Evolutionary conservation across 2,329 filamentous ascomycete species (phyloP), one percentile per base, ranked within the genome.

Genomic region (Hymenoscyphus albidus): DNA sequence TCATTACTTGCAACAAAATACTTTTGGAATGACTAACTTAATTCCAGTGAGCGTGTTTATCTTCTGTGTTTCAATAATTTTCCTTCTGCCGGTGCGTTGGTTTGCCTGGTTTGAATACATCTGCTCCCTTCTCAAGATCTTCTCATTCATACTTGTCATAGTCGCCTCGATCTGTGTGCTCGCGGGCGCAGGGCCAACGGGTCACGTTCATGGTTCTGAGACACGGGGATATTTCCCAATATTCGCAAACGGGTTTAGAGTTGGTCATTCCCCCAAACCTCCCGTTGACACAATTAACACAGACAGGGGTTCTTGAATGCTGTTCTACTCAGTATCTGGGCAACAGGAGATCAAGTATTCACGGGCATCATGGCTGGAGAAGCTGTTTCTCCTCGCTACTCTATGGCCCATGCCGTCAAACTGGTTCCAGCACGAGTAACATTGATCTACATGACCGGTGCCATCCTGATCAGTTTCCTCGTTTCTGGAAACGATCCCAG

Each of bases 51-150:
- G 64, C 31, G 63, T 71, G 13, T 71, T 71, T 44, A 55, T 72
- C 2, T 59, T 67, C 18, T 48, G 67, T 32, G 59, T 67, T 67
- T 44, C 58, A 14, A 44, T 54, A 32, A 68, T 71, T 14, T 71
- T 71, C 59, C 14, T 56, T 13, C 60, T 71, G 14, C 65, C 69
- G 0, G 70, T 64, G 13, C 68, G 56, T 32, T 64, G 60, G 56
- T 78, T 78, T 61, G 77, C 73, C 4, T 77, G 76, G 74, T 77
- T 77, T 38, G 74, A 78, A 66, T 77, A 76, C 55, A 40, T 72
- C 22, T 74, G 73, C 0, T 76, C 76, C 0, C 60, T 77, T 13
- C 69, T 78, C 62, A 79, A 79, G 63, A 75, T 79, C 22, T 54
- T 77, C 6, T 65, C 74, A 12, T 74, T 79, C 61, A 59, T 80